Conservation (phyloP, 441 rosid species). For the Populus hybrid region DNA sequence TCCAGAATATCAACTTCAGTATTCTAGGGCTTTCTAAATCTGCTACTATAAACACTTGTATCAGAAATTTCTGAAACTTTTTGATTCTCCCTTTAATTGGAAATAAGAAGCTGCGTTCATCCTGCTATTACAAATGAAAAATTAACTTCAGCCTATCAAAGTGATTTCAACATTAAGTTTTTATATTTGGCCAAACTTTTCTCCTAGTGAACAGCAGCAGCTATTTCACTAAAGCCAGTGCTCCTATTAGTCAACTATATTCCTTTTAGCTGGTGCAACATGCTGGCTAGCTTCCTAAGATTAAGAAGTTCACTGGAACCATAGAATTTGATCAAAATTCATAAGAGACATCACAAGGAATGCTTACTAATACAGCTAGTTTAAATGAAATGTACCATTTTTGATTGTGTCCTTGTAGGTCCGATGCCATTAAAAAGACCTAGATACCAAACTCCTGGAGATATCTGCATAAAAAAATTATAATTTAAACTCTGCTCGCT, state of each 20-base stretch:
- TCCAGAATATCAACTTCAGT: slow-evolving; percentile 3
- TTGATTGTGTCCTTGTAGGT: slow-evolving; percentile 76
- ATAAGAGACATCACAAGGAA: not conserved
- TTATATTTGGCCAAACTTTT: not conserved
- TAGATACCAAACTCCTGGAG: slow-evolving; percentile 86
- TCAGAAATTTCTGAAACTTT: not conserved
- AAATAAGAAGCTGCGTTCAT: slow-evolving; percentile 5
- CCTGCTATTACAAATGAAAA: not conserved
- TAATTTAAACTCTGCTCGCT: slow-evolving; percentile 17
- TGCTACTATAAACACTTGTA: not conserved
- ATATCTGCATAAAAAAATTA: slow-evolving; percentile 46
- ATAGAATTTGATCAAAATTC: not conserved
- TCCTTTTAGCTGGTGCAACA: not conserved
- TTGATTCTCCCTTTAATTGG: not conserved
- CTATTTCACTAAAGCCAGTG: not conserved
- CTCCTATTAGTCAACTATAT: not conserved
- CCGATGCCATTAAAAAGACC: slow-evolving; percentile 96
- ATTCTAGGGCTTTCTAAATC: slow-evolving; percentile 1
- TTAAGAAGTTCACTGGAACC: slow-evolving; percentile 1
- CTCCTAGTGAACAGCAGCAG: not conserved
- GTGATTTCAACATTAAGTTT: not conserved
- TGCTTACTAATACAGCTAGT: not conserved
- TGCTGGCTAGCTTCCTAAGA: not conserved
- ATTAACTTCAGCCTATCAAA: not conserved
- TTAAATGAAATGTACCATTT: slow-evolving; percentile 56